Percentiles rank a stretch among this genome's conserved stretches.
Evolutionary conservation across 140 eudicot genomes (phyloP).

Genomic region (Oenanthe javanica): DNA sequence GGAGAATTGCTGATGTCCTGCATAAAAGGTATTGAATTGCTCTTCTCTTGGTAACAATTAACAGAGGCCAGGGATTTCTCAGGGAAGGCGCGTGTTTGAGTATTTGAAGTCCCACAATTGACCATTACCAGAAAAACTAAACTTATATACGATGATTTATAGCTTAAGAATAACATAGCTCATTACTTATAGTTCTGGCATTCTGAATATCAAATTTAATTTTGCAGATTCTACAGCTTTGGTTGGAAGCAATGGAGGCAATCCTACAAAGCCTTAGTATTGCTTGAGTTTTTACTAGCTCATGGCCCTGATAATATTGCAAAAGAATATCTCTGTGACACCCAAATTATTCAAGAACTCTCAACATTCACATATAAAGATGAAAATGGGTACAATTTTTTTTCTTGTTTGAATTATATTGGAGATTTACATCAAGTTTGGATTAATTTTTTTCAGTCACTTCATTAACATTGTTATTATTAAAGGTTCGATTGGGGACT

Average conservation of each 20-base stretch:
- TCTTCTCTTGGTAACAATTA: background rate
- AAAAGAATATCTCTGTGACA: conserved; percentile 16
- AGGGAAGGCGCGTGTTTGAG: background rate
- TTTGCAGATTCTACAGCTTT: conserved; percentile 9
- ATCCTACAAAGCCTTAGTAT: conserved; percentile 24
- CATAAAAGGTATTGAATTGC: conserved; percentile 10
- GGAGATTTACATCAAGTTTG: background rate
- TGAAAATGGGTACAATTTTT: conserved; percentile 19
- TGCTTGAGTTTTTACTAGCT: conserved; percentile 26
- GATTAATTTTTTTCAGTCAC: too few species aligned
- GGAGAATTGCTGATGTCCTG: conserved; percentile 26
- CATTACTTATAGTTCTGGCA: too few species aligned
- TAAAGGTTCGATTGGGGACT: conserved; percentile 24
- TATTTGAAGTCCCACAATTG: background rate
- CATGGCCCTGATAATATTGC: conserved; percentile 29
- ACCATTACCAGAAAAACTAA: background rate
- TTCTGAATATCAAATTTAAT: background rate
- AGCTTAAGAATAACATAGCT: background rate
- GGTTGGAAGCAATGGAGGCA: conserved; percentile 31
- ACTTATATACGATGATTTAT: background rate
- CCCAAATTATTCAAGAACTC: conserved; percentile 15
- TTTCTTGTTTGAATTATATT: background rate
- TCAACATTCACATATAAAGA: conserved; percentile 17
- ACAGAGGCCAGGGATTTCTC: background rate
- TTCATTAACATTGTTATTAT: background rate